phyloP scores from a whole-genome alignment of 768 basidiomycete species.

The Rhizopogon salebrosus region DNA sequence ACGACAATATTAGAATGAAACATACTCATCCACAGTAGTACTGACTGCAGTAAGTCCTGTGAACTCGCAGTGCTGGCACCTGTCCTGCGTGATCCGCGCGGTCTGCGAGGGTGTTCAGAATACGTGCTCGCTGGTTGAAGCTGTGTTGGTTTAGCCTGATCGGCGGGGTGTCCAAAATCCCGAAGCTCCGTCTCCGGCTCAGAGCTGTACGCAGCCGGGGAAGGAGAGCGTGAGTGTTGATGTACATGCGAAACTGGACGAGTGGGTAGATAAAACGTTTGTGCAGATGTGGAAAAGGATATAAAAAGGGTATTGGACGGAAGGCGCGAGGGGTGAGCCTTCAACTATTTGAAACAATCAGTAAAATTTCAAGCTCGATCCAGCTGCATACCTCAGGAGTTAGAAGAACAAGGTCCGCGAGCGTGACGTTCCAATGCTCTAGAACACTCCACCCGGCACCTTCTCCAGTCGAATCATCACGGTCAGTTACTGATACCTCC shows the following conservation, averaged over 20 bases:
- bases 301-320: conserved; percentile 74
- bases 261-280: conserved; percentile 54
- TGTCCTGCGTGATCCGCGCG: conserved; percentile 21
- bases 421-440: conserved; percentile 61
- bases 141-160: conserved; percentile 1
- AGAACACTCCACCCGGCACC: conserved; percentile 55
- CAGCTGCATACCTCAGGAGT: conserved; percentile 52
- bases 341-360: conserved; percentile 24
- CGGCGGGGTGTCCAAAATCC: conserved; percentile 31
- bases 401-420: conserved; percentile 53
- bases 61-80: conserved; percentile 47
- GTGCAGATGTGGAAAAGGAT: conserved; percentile 54
- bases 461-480: conserved; percentile 11
- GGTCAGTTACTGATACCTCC: conserved; percentile 17
- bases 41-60: conserved; percentile 72
- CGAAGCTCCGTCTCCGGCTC: conserved; percentile 60
- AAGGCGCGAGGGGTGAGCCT: conserved; percentile 38
- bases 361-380: conserved; percentile 9
- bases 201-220: conserved; percentile 67
- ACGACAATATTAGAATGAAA: conserved; percentile 3
- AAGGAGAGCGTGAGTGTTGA: conserved; percentile 37
- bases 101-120: conserved; percentile 4
- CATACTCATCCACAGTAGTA: conserved; percentile 6
- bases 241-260: conserved; percentile 22
- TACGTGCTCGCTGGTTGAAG: not conserved